Evolutionary conservation across 345 rosid genomes (phyloP), one percentile per base, ranked within the genome.

Genomic region (Eucalyptus polybractea): DNA sequence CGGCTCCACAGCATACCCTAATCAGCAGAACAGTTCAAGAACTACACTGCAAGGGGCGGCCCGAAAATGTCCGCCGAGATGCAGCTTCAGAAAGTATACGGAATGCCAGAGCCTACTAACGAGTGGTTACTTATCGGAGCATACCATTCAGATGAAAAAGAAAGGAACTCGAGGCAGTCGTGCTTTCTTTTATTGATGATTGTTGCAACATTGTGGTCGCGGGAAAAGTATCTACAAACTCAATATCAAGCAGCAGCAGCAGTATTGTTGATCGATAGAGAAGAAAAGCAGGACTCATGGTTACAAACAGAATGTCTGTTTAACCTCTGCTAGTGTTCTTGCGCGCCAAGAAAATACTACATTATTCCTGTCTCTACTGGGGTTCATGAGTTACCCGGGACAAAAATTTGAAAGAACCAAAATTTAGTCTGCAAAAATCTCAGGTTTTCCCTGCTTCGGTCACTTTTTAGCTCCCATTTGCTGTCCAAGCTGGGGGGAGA

Each of bases 401-500:
- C 87, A 45, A 86, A 86, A 50, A 6, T 51, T 86, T 50, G 60
- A 17, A 86, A 50, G 45, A 37, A 76, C 27, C 24, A 37, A 37
- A 76, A 21, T 37, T 50, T 5, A 7, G 24, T 86, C 24, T 11
- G 60, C 62, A 21, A 50, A 50, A n/a, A 31, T 51, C 27, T 86
- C 40, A 3, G 27, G 87, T 40, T n/a, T 50, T 86, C 42, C 40
- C 60, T 29, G 45, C 27, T 76, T 37, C 83, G 5, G 83, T 76
- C 47, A 22, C 45, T 3, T 76, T 56, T 22, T 83, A 88, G 62
- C 65, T 83, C 80, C 44, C 80, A 81, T 80, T 87, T 42, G 51
- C 91, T 42, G 88, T 67, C 91, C 90, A 88, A 76, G 91, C 69
- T 4, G 91, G 90, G 29, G 98, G 97, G 72, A 91, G 62, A 80